Conservation (phyloP, 1,284 basidiomycete species). For the Trametes versicolor region DNA sequence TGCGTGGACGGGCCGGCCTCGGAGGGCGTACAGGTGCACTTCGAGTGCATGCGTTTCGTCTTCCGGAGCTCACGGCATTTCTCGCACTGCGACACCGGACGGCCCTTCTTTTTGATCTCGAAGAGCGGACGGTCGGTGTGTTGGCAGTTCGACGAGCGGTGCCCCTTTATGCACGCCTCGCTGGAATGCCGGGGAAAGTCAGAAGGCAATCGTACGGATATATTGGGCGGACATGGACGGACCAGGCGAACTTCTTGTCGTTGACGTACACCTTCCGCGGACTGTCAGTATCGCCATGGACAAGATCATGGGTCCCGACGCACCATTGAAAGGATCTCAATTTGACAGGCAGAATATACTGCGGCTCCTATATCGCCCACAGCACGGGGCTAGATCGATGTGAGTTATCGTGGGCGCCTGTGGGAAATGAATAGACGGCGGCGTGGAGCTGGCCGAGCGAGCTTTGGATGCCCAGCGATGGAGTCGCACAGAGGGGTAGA, state of each 20-base stretch:
- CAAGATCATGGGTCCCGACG: conserved; percentile 3
- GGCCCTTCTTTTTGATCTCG: conserved; percentile 85
- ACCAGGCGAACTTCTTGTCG: conserved; percentile 40
- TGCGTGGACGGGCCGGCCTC: conserved; percentile 24
- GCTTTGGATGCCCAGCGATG: neutral
- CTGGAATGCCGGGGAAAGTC: conserved; percentile 46
- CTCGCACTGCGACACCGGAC: conserved; percentile 83
- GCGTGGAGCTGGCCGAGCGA: neutral
- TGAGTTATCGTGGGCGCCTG: conserved; percentile 11
- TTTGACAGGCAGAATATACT: neutral
- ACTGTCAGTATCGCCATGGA: conserved; percentile 9
- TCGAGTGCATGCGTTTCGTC: conserved; percentile 77
- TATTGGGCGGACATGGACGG: neutral
- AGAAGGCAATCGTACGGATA: neutral
- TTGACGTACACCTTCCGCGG: conserved; percentile 31
- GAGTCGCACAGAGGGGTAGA: neutral
- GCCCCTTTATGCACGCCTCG: conserved; percentile 86
- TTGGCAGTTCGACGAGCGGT: conserved; percentile 80
- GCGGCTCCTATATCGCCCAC: conserved; percentile 5
- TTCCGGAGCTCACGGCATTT: conserved; percentile 82
- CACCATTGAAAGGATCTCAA: conserved; percentile 24
- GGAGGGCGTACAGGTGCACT: conserved; percentile 60
- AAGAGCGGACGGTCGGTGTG: conserved; percentile 82
- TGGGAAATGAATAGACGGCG: neutral
- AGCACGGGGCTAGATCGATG: conserved; percentile 7